Conservation (phyloP, 2,329 filamentous ascomycete genomes). For the Aspergillus ochraceus region DNA sequence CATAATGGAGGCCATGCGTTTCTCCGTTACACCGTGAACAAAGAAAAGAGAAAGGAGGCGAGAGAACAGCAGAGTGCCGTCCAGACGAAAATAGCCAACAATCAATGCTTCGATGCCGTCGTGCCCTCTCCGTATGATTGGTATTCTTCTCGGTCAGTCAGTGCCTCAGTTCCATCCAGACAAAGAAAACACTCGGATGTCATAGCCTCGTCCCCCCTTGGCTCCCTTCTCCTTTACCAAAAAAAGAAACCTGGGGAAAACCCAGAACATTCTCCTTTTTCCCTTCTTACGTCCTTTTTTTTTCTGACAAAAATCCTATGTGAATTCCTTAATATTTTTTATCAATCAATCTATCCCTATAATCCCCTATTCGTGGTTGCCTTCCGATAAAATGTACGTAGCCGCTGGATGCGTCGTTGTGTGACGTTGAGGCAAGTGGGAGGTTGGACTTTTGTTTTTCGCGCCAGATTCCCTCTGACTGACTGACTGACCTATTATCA, state of each 20-base stretch:
- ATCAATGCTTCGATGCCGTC: neutral
- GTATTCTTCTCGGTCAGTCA: neutral
- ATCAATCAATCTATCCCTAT: constrained; percentile 12
- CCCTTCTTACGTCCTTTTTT: neutral
- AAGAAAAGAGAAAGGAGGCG: neutral
- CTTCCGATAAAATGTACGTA: constrained; percentile 22
- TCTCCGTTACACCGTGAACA: constrained; percentile 12
- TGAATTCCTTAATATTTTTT: constrained; percentile 1
- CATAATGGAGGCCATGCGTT: constrained; percentile 18
- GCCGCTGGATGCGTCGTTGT: constrained; percentile 26
- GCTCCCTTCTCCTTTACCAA: neutral
- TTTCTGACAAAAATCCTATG: neutral
- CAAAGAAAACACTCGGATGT: neutral
- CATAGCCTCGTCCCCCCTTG: neutral
- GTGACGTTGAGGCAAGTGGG: constrained; percentile 13
- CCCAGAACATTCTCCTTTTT: neutral
- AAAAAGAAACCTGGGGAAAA: neutral
- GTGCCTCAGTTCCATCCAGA: neutral
- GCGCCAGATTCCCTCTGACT: neutral
- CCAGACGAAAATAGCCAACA: neutral
- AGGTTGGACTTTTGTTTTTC: neutral
- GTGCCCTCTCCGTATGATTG: neutral
- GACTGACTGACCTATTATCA: neutral
- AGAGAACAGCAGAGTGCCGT: neutral
- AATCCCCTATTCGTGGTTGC: constrained; percentile 20